Percentiles rank a stretch among this genome's conserved stretches.
Conservation (phyloP, 805 yeast genomes). For the Kurtzmaniella cleridarum region DNA sequence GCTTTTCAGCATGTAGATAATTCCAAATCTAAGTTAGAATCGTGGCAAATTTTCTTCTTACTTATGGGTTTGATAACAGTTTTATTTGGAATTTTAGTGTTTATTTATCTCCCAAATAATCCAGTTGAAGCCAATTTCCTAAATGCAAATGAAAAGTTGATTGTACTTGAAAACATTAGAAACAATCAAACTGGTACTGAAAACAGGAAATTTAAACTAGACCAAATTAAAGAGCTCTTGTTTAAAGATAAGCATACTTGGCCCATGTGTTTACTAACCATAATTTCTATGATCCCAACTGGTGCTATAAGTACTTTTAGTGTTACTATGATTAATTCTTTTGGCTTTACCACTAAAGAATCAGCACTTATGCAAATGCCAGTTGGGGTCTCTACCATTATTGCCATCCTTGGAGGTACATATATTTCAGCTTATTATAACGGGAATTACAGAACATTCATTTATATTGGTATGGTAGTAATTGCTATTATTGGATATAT, state of each 20-base stretch:
- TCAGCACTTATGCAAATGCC: constrained; percentile 54
- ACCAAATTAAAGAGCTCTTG: constrained; percentile 43
- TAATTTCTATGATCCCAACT: constrained; percentile 43
- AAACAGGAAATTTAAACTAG: constrained; percentile 38
- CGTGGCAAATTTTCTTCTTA: constrained; percentile 61
- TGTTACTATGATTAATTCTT: constrained; percentile 45
- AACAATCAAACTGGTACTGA: constrained; percentile 49
- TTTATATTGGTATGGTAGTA: constrained; percentile 23
- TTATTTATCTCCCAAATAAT: constrained; percentile 46
- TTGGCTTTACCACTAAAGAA: constrained; percentile 41
- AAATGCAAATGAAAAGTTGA: constrained; percentile 34
- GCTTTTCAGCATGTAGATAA: constrained; percentile 48
- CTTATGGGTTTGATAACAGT: constrained; percentile 52
- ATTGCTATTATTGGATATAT: constrained; percentile 34
- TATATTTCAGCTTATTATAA: constrained; percentile 20
- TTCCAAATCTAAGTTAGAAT: constrained; percentile 25
- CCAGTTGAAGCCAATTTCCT: constrained; percentile 34
- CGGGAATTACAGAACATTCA: constrained; percentile 19
- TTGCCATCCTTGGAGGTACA: constrained; percentile 26
- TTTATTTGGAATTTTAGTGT: constrained; percentile 41
- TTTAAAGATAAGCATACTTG: constrained; percentile 45
- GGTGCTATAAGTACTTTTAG: constrained; percentile 52
- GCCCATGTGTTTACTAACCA: constrained; percentile 42
- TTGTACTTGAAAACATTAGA: constrained; percentile 41
- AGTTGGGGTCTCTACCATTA: constrained; percentile 44